Evolutionary conservation across 2,329 filamentous ascomycete genomes (phyloP), one percentile per base, ranked within the genome.

Genomic region (Aspergillus sp.): DNA sequence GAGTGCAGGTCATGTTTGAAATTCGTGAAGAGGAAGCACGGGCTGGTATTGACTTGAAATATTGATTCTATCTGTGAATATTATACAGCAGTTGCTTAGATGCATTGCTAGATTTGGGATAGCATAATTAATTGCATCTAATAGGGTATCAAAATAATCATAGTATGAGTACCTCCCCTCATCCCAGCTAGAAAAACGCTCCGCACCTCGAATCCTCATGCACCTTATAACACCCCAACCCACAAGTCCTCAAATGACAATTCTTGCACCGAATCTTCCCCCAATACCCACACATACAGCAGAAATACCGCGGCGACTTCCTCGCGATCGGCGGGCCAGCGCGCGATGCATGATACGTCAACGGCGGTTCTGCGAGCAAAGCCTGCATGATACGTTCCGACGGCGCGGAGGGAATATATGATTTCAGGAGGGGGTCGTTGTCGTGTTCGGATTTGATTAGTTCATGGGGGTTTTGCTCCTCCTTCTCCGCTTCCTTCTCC

Each of bases 1-100:
- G 90, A 25, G 85, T 90, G 45, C 94, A 98, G 79, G 81, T 97
- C 71, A 99, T 99, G 95, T 97, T 98, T 80, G 95, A 99, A 81
- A 85, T 96, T 67, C 84, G 95, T 55, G 91, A 97, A 79, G 83
- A 84, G 45, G 95, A 99, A 81, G 86, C 88, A 77, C 85, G 94
- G 69, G 87, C 86, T 67, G 95, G 95, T 0, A 89, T 97, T 60
- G 84, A 86, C 67, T 75, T 97, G 76, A 97, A 91, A 79, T 98
- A 92, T 75, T 96, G 62, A 72, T 43, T 19, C 19, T 59, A 28
- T 30, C n/a, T 50, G 28, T 28, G 30, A 53, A 39, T 53, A 53
- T 39, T 53, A 28, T 50, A 50, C 25, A 50, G 47, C 45, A 17
- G 30, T 47, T 13, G 45, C 12, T 50, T 30, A 32, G 47, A n/a